Evolutionary conservation across 2,329 filamentous ascomycete species (phyloP), one percentile per base, ranked within the genome.

Genomic region (Venturiaceae sp.): DNA sequence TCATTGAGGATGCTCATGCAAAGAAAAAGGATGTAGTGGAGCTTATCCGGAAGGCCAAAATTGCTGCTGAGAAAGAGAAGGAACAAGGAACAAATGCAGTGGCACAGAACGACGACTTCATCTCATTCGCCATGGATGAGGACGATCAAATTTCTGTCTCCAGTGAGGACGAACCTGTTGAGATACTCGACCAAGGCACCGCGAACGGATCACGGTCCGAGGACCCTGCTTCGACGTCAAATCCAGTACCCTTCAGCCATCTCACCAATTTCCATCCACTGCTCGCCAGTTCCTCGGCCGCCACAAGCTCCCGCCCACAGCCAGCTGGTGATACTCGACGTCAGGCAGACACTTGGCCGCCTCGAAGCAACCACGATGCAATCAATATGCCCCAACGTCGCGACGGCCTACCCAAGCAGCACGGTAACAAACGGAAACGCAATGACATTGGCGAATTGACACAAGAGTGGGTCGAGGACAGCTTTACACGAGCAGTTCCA

Each of bases 1-100:
- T 85, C 0, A 13, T 50, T 16, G 87, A 92, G 63, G 87, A 91
- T 58, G 78, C 77, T 5, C 79, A 82, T 39, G 80, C 82, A 21
- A 95, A 94, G 73, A 90, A 87, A 71, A 86, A 84, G 64, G 91
- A 96, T 64, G 86, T 96, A 39, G 89, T 97, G 36, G 89, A 95
- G 66, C 73, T 96, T 61, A 96, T 97, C 64, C 86, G 92, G 64
- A 96, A 96, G 68, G 90, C 92, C 2, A 88, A 92, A 53, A 77
- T 91, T 34, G 82, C 85, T 37, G 77, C 80, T 32, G 71, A 77
- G 0, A 74, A 80, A 1, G 78, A 83, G 23, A 77, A 80, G 1
- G 80, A 85, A 52, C 23, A 50, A 13, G 78, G 80, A 0, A 70
- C 72, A 11, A 80, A 80, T 23, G 66, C 68, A 28, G 68, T 71